Evolutionary conservation across 2,329 filamentous ascomycete genomes (phyloP).

Genomic region (Curvularia lunata): DNA sequence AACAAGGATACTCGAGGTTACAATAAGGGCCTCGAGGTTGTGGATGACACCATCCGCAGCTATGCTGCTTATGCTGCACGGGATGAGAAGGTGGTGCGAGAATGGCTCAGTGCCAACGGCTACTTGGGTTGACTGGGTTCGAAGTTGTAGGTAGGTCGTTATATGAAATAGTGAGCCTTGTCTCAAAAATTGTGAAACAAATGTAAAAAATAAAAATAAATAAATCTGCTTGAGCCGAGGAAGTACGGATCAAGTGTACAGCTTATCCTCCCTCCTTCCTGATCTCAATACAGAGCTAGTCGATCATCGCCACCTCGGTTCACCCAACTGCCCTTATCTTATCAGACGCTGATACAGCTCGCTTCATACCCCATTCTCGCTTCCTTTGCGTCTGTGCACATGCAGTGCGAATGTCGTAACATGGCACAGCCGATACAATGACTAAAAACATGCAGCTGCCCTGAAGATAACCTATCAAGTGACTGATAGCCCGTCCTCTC

Average conservation of each 20-base stretch:
- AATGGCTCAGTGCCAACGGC: slow-evolving; percentile 74
- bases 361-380: slow-evolving; percentile 9
- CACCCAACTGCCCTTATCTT: slow-evolving; percentile 8
- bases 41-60: slow-evolving; percentile 83
- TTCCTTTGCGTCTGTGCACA: slow-evolving; percentile 9
- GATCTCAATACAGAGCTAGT: background rate
- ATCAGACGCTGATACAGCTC: slow-evolving; percentile 3
- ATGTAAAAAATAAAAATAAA: background rate
- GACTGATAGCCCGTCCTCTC: background rate
- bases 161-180: background rate
- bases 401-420: background rate
- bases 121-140: slow-evolving; percentile 52
- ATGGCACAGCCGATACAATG: background rate
- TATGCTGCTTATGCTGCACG: slow-evolving; percentile 82
- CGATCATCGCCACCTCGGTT: background rate
- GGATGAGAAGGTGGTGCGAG: slow-evolving; percentile 73
- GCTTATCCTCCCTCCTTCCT: background rate
- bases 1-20: slow-evolving; percentile 85
- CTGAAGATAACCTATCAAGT: slow-evolving; percentile 4
- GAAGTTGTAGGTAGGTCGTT: background rate
- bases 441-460: slow-evolving; percentile 1
- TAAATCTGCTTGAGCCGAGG: background rate
- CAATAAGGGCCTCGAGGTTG: slow-evolving; percentile 82
- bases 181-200: background rate
- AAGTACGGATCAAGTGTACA: background rate